Conservation (phyloP, 768 basidiomycete species). For the Collybiopsis luxurians region DNA sequence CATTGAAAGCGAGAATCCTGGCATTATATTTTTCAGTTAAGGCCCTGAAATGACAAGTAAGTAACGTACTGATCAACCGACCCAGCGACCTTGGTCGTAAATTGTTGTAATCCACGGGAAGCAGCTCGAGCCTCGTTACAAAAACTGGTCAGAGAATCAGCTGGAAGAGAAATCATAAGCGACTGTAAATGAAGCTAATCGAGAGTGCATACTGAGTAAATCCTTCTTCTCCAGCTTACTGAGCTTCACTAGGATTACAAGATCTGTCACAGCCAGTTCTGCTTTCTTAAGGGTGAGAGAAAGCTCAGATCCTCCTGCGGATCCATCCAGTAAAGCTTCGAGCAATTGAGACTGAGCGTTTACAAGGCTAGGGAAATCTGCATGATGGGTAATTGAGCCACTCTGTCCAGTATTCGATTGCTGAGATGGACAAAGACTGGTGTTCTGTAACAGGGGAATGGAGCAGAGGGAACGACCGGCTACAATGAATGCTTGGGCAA, state of each 20-base stretch:
- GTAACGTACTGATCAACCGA: constrained; percentile 46
- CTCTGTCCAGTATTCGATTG: neutral
- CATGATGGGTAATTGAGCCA: neutral
- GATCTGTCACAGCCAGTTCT: constrained; percentile 50
- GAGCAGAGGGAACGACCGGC: neutral
- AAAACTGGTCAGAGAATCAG: constrained; percentile 34
- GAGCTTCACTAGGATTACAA: constrained; percentile 37
- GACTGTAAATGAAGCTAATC: neutral
- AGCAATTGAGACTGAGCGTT: neutral
- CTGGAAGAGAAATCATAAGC: constrained; percentile 8
- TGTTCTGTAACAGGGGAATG: neutral
- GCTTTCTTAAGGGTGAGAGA: constrained; percentile 42
- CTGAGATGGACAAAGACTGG: neutral
- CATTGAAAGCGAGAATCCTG: constrained; percentile 48
- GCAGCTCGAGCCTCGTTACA: constrained; percentile 39
- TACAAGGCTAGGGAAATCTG: neutral
- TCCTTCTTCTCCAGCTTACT: neutral
- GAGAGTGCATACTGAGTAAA: neutral
- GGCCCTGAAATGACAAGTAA: neutral
- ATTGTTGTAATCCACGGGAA: constrained; percentile 37
- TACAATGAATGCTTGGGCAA: neutral
- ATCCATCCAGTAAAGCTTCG: constrained; percentile 21
- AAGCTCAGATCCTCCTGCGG: too few relatives aligned
- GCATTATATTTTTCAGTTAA: neutral
- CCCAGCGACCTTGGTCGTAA: constrained; percentile 41